Base-by-base conservation (phyloP, 768 basidiomycete species). In the Trametes elegans region DNA sequence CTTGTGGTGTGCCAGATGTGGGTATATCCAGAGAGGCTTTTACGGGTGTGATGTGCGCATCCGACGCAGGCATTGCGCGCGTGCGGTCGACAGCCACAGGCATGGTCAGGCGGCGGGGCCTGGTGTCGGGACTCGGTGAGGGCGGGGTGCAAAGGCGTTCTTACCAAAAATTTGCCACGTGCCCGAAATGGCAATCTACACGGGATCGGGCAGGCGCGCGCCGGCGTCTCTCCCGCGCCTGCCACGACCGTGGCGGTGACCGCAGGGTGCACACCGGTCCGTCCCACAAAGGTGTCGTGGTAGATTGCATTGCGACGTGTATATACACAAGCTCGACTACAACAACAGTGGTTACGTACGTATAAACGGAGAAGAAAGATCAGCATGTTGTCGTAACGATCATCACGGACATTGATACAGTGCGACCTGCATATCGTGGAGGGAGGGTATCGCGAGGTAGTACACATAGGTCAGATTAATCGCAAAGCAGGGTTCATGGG, bases 1-100 rank as follows among this genome's bases (percentile, higher is more conserved):
- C 71, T 11, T 19, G 46, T 13, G 38, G 19, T 41, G 67, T 58
- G 45, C 54, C 51, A 16, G 57, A 14, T 23, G 36, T 11, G 50
- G 60, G 39, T 49, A 68, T 67, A 52, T 75, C 67, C 52, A 73
- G 71, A 31, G 73, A 68, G 57, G 52, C 41, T 38, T 59, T 59
- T 32, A 39, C 23, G 5, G 57, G 76, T 75, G 60, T 74, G 74
- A 76, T 77, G 77, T 58, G 52, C 14, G 45, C 44, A 26, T 62
- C 63, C 56, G 68, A 54, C 61, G 67, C 62, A 56, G 62, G 60
- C 61, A 60, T 62, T 23, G 47, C 59, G 57, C 54, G 62, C 54
- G 60, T 54, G 51, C 62, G 40, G 59, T 68, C 67, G 56, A 65
- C 64, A 51, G 65, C 57, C 43, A 68, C 65, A 58, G 65, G 67